phyloP scores from a whole-genome alignment of 1,284 basidiomycete species.

The Vanrija humicola region DNA sequence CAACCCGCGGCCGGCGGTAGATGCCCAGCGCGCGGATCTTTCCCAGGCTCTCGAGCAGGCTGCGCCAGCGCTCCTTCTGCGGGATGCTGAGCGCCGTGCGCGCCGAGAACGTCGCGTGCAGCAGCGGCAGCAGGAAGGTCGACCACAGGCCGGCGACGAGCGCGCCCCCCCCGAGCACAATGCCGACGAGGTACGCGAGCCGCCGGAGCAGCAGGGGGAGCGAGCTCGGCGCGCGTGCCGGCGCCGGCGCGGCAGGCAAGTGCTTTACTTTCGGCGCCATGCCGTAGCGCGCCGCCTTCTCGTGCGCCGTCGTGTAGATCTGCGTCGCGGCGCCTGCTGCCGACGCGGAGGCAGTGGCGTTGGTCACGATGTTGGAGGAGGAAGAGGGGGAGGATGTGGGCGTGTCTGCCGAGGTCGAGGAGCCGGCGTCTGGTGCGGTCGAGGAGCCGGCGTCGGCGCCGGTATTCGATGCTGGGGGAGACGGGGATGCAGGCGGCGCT shows the following conservation, averaged over 20 bases:
- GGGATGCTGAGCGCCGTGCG: slow-evolving; percentile 37
- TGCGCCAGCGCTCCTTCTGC: slow-evolving; percentile 26
- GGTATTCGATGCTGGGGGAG: background rate
- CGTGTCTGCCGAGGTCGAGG: background rate
- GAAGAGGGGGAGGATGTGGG: background rate
- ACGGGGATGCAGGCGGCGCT: slow-evolving; percentile 8
- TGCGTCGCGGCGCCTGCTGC: background rate
- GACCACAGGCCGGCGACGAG: slow-evolving; percentile 39
- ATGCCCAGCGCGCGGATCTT: slow-evolving; percentile 17
- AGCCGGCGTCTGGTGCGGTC: background rate
- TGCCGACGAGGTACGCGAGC: slow-evolving; percentile 38
- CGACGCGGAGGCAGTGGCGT: background rate
- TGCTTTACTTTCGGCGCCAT: slow-evolving; percentile 3
- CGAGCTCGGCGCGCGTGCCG: slow-evolving; percentile 1
- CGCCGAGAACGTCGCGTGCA: slow-evolving; percentile 45
- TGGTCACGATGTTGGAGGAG: background rate
- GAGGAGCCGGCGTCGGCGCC: background rate
- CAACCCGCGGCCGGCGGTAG: slow-evolving; percentile 7
- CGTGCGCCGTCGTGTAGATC: too few species aligned
- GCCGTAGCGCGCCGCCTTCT: background rate
- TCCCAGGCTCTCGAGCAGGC: slow-evolving; percentile 19
- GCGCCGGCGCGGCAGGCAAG: slow-evolving; percentile 4
- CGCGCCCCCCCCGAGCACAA: slow-evolving; percentile 38
- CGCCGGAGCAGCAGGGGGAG: slow-evolving; percentile 27
- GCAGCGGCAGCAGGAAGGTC: slow-evolving; percentile 40